A percentile compares a stretch with the other conserved stretches of the same genome.
phyloP scores from a whole-genome alignment of 2,329 filamentous ascomycete species.

The Fusarium algeriense region DNA sequence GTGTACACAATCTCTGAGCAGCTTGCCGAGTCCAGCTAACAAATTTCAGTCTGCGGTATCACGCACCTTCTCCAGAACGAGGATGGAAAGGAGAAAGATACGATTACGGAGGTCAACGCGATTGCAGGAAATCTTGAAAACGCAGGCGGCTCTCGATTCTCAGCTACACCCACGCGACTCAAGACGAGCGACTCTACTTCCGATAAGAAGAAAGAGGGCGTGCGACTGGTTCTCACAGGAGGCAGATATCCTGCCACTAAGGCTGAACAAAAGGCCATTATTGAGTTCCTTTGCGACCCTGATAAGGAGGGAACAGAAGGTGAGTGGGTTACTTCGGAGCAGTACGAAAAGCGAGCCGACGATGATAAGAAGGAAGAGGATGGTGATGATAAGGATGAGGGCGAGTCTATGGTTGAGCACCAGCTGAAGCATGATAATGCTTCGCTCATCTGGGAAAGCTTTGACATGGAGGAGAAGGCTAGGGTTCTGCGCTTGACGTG shows the following conservation, averaged over 20 bases:
- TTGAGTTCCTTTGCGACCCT: constrained; percentile 87
- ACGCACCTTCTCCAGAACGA: constrained; percentile 64
- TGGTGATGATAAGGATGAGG: constrained; percentile 55
- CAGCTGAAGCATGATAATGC: constrained; percentile 68
- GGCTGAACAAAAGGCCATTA: constrained; percentile 77
- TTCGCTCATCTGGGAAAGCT: constrained; percentile 82
- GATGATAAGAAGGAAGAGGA: constrained; percentile 54
- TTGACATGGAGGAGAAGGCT: constrained; percentile 69
- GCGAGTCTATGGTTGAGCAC: constrained; percentile 59
- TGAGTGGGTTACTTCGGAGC: constrained; percentile 69
- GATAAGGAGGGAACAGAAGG: constrained; percentile 80
- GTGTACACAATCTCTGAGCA: constrained; percentile 43
- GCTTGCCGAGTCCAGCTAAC: constrained; percentile 15
- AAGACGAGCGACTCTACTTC: constrained; percentile 72
- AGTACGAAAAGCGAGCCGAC: constrained; percentile 59
- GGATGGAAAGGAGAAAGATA: constrained; percentile 50
- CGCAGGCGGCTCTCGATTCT: constrained; percentile 69
- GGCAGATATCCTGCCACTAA: constrained; percentile 65
- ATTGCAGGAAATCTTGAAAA: constrained; percentile 79
- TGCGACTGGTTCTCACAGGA: constrained; percentile 76
- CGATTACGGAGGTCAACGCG: constrained; percentile 67
- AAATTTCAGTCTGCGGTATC: constrained; percentile 77
- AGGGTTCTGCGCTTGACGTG: constrained; percentile 81
- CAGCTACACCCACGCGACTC: constrained; percentile 75
- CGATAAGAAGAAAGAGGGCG: constrained; percentile 77